These are phyloP conservation scores for Exophiala aquamarina DNA, from an alignment of 2,329 filamentous ascomycete genomes.

Conservation along the genomic window DNA sequence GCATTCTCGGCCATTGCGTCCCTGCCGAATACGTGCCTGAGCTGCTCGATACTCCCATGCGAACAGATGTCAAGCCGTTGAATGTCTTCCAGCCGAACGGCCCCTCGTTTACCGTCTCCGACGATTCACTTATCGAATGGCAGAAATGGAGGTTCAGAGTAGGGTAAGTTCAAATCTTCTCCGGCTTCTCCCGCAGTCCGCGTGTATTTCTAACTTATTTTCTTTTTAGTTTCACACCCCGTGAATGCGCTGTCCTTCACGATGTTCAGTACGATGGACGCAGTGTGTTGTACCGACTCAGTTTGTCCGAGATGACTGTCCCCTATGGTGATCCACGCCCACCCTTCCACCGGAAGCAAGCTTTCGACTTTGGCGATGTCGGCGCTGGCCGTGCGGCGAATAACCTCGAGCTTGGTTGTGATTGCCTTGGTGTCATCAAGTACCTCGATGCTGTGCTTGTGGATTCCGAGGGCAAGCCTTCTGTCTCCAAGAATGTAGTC, in stretches of 20 bases:
- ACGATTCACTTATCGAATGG: conserved; percentile 52
- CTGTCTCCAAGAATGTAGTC: conserved; percentile 57
- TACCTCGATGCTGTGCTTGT: conserved; percentile 62
- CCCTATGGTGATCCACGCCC: conserved; percentile 65
- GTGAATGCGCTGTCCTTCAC: conserved; percentile 69
- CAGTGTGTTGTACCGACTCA: conserved; percentile 65
- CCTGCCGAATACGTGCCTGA: conserved; percentile 52
- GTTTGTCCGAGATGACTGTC: conserved; percentile 67
- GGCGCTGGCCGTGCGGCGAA: conserved; percentile 68
- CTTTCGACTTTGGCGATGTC: conserved; percentile 69
- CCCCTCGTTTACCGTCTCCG: conserved; percentile 60
- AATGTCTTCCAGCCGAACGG: conserved; percentile 71
- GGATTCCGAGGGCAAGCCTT: conserved; percentile 53
- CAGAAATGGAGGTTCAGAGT: conserved; percentile 71
- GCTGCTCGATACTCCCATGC: conserved; percentile 48
- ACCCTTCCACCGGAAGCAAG: conserved; percentile 67
- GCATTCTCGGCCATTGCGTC: conserved; percentile 53
- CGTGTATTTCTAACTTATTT: conserved; percentile 30
- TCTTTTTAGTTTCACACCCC: conserved; percentile 55
- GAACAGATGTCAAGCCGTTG: conserved; percentile 65
- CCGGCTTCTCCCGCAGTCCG: background rate
- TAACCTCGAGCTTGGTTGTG: conserved; percentile 65
- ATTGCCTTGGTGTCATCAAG: conserved; percentile 67
- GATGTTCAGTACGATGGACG: conserved; percentile 68
- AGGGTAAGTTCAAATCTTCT: conserved; percentile 46